Conservation (phyloP, 1,284 basidiomycete species). For the Trametes polyzona region DNA sequence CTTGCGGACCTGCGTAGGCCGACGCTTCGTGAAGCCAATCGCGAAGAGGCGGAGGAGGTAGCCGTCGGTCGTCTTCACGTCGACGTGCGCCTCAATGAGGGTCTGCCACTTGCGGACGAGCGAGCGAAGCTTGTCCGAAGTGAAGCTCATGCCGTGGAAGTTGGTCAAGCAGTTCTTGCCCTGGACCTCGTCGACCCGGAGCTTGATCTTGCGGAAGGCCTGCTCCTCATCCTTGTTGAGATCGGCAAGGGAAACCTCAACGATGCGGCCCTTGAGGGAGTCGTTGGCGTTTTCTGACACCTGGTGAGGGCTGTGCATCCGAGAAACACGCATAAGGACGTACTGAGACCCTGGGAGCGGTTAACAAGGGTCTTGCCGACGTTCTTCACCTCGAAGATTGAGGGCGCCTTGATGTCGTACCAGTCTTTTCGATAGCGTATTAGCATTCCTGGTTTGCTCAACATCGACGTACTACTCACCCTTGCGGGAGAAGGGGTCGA, state of each 20-base stretch:
- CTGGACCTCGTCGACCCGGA: slow-evolving; percentile 97
- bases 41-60: slow-evolving; percentile 99
- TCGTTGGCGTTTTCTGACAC: slow-evolving; percentile 95
- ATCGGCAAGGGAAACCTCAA: slow-evolving; percentile 97
- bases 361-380: slow-evolving; percentile 99
- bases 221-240: slow-evolving; percentile 99
- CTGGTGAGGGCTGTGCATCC: slow-evolving; percentile 13
- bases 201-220: slow-evolving; percentile 99
- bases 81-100: slow-evolving; percentile 98
- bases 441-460: background rate
- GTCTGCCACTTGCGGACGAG: slow-evolving; percentile 99
- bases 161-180: slow-evolving; percentile 99
- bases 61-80: slow-evolving; percentile 99
- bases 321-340: slow-evolving; percentile 41
- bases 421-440: slow-evolving; percentile 66
- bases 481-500: slow-evolving; percentile 99
- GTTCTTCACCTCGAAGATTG: slow-evolving; percentile 96
- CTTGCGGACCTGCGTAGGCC: slow-evolving; percentile 97
- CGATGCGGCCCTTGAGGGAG: slow-evolving; percentile 95
- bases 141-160: slow-evolving; percentile 99
- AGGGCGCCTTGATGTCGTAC: slow-evolving; percentile 99
- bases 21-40: slow-evolving; percentile 98
- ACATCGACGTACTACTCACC: slow-evolving; percentile 51
- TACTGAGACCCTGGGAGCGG: slow-evolving; percentile 97
- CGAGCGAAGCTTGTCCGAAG: slow-evolving; percentile 99